These are phyloP conservation scores for Microbotryum scabiosae DNA, from an alignment of 1,284 basidiomycete species.

Conservation along the genomic window DNA sequence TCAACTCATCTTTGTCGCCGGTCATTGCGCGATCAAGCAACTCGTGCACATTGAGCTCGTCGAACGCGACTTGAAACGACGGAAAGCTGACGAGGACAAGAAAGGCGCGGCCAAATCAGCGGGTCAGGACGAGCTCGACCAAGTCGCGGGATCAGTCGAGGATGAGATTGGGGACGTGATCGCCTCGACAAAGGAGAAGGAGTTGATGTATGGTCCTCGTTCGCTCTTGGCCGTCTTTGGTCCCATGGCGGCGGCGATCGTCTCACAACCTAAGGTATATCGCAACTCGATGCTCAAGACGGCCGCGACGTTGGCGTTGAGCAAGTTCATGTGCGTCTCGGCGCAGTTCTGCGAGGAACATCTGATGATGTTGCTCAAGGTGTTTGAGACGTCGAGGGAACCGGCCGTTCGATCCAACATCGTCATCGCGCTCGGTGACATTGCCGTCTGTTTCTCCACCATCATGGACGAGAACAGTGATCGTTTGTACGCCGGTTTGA, in stretches of 20 bases:
- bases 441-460: constrained; percentile 91
- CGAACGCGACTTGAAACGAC: constrained; percentile 92
- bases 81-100: constrained; percentile 78
- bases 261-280: constrained; percentile 70
- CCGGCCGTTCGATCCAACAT: constrained; percentile 87
- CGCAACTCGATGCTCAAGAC: constrained; percentile 78
- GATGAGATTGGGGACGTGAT: constrained; percentile 96
- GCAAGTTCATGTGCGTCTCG: constrained; percentile 95
- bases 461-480: constrained; percentile 97
- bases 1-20: constrained; percentile 87
- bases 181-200: constrained; percentile 70
- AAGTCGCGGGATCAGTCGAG: constrained; percentile 94
- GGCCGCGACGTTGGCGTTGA: constrained; percentile 78
- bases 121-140: constrained; percentile 72
- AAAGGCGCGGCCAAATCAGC: constrained; percentile 34
- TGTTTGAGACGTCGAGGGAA: constrained; percentile 82
- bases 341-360: constrained; percentile 87
- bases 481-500: constrained; percentile 85
- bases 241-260: constrained; percentile 81
- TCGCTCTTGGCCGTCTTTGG: constrained; percentile 80
- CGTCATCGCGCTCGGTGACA: constrained; percentile 93
- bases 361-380: constrained; percentile 80
- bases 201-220: constrained; percentile 75
- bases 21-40: constrained; percentile 94
- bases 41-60: constrained; percentile 93